A percentile compares a stretch with the other conserved stretches of the same genome.
These are phyloP conservation scores for Kazachstania sp. DNA, from an alignment of 1,139 yeast genomes.

Conservation along the genomic window DNA sequence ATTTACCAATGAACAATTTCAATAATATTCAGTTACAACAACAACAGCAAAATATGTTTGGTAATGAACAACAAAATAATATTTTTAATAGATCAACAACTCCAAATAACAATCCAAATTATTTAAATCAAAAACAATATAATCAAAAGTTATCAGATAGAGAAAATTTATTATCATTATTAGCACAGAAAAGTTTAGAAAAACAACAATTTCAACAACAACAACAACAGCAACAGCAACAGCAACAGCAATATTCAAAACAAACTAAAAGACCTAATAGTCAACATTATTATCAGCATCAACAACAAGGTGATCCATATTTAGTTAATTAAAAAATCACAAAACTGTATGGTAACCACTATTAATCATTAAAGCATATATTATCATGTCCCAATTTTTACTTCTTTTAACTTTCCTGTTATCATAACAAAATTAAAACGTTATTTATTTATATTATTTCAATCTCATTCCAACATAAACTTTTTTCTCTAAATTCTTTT, in stretches of 20 bases:
- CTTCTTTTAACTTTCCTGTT: neutral
- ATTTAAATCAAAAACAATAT: slow-evolving; percentile 5
- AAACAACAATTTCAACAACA: slow-evolving; percentile 15
- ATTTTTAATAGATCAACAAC: neutral
- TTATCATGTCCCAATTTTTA: neutral
- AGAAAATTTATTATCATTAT: slow-evolving; percentile 13
- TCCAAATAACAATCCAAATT: slow-evolving; percentile 3
- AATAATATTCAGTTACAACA: slow-evolving; percentile 1
- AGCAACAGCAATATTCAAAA: slow-evolving; percentile 12
- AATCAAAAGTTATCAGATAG: slow-evolving; percentile 7
- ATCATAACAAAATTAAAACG: too few relatives aligned
- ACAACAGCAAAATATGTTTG: slow-evolving; percentile 1
- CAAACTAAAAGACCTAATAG: slow-evolving; percentile 8
- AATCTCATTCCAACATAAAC: neutral
- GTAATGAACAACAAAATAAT: neutral
- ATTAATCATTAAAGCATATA: neutral
- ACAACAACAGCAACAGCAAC: slow-evolving; percentile 18
- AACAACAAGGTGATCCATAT: slow-evolving; percentile 19
- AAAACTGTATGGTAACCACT: neutral
- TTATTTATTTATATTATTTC: neutral
- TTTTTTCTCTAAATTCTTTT: neutral
- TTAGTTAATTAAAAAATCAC: slow-evolving; percentile 9
- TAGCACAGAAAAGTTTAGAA: slow-evolving; percentile 17
- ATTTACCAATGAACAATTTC: neutral
- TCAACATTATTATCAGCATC: slow-evolving; percentile 8